Evolutionary conservation across 495 filamentous ascomycete species (phyloP).

Genomic region (Penicillium goetzii): DNA sequence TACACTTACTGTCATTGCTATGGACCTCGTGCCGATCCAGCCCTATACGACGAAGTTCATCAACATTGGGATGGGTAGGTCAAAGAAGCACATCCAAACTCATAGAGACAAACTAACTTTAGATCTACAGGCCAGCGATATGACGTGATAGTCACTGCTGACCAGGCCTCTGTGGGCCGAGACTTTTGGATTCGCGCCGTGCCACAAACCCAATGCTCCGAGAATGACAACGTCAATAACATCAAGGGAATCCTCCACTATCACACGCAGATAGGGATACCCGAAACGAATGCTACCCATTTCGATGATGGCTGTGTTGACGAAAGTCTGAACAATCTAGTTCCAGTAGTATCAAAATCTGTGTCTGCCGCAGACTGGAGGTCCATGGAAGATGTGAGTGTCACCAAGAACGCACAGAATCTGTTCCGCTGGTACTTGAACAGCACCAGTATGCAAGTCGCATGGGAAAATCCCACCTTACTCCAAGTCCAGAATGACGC

Average conservation of each 20-base stretch:
- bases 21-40: slow-evolving; percentile 50
- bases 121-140: slow-evolving; percentile 61
- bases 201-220: slow-evolving; percentile 50
- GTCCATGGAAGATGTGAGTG: slow-evolving; percentile 13
- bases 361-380: slow-evolving; percentile 20
- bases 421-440: slow-evolving; percentile 25
- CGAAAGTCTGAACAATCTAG: slow-evolving; percentile 11
- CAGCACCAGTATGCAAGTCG: slow-evolving; percentile 21
- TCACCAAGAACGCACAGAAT: slow-evolving; percentile 1
- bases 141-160: slow-evolving; percentile 68
- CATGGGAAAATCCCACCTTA: slow-evolving; percentile 22
- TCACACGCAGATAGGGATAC: slow-evolving; percentile 7
- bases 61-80: slow-evolving; percentile 59
- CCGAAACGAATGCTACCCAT: neutral
- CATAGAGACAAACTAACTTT: slow-evolving; percentile 32
- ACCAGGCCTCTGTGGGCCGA: slow-evolving; percentile 36
- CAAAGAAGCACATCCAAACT: slow-evolving; percentile 25
- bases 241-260: slow-evolving; percentile 65
- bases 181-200: slow-evolving; percentile 71
- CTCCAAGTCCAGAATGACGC: slow-evolving; percentile 19
- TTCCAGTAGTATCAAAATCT: slow-evolving; percentile 21
- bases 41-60: slow-evolving; percentile 50
- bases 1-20: slow-evolving; percentile 45
- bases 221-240: slow-evolving; percentile 47
- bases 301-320: slow-evolving; percentile 12